Conservation (phyloP, 2,329 filamentous ascomycete species). For the Ophiostoma australiae region DNA sequence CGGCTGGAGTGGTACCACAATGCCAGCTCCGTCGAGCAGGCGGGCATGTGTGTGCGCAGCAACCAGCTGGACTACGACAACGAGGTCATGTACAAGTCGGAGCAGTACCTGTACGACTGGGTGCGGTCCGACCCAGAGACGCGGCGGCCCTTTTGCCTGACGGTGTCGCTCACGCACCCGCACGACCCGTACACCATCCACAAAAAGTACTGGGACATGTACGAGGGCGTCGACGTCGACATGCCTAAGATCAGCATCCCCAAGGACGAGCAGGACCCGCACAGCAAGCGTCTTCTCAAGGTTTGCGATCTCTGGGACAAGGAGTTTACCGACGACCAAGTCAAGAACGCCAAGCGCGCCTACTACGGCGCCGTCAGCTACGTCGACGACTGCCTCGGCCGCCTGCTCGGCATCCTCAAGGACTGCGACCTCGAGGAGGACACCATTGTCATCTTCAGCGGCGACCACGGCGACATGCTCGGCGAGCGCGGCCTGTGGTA, state of each 20-base stretch:
- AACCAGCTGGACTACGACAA: conserved; percentile 96
- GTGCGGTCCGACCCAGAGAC: conserved; percentile 70
- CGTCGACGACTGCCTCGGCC: conserved; percentile 87
- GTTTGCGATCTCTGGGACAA: conserved; percentile 83
- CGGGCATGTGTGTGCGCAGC: conserved; percentile 79
- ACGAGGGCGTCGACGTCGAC: conserved; percentile 82
- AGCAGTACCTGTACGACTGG: conserved; percentile 85
- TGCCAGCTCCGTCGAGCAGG: conserved; percentile 86
- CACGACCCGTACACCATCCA: conserved; percentile 95
- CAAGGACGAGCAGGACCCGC: conserved; percentile 76
- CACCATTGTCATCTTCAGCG: conserved; percentile 87
- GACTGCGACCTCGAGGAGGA: conserved; percentile 75
- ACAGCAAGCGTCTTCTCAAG: conserved; percentile 80
- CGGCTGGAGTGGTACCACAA: conserved; percentile 96
- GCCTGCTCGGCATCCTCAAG: conserved; percentile 70
- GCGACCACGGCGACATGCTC: conserved; percentile 94
- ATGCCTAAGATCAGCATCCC: conserved; percentile 73
- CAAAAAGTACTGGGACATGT: conserved; percentile 87
- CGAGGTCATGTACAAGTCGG: conserved; percentile 88
- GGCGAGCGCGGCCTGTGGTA: conserved; percentile 84
- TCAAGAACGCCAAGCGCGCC: conserved; percentile 76
- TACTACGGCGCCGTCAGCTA: conserved; percentile 94
- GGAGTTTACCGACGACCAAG: conserved; percentile 77
- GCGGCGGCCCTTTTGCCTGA: conserved; percentile 78
- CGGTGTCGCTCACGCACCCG: conserved; percentile 86